Base-by-base conservation (phyloP, 495 filamentous ascomycete species). In the Neurospora sp. region DNA sequence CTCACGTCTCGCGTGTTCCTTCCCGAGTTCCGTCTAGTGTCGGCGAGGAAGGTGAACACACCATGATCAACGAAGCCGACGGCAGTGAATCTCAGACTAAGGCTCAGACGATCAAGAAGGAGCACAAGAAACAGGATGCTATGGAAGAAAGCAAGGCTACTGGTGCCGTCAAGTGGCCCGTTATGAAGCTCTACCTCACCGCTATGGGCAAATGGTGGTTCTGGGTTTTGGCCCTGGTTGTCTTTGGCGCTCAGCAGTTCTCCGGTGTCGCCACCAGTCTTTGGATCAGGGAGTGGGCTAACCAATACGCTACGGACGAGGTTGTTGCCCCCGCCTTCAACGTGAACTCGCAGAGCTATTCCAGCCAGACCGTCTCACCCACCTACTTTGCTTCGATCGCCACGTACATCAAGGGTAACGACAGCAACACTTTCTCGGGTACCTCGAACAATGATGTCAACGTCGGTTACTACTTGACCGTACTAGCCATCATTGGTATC, bases 131-230 rank as follows among this genome's bases (percentile, higher is more conserved):
- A 72, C 85, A 86, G 68, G 80, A 86, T 69, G 86, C 88, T 11
- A 82, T 88, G 76, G 83, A 85, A 69, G 96, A 99, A 79, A 85
- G 84, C 3, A 97, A 96, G 80, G 89, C 92, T 18, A 86, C 85
- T 69, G 96, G 96, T 41, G 90, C 94, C 42, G 93, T 99, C 76
- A 93, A 97, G 78, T 91, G 92, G 87, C 84, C 86, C 37, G 93
- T 97, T 68, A 89, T 98, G 77, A 83, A 86, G 40, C 89, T 97
- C 78, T 99, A 98, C 80, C 86, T 99, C 22, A 79, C 79, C 27
- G 87, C 94, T 66, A 98, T 98, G 96, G 96, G 96, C 10, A 86
- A 88, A 6, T 97, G 94, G 94, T 93, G 92, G 85, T 99, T 94
- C 78, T 99, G 96, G 96, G 77, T 91, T 61, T 77, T 90, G 68